Conservation (phyloP, 2,329 filamentous ascomycete genomes). For the Ceratocystis albifundus region DNA sequence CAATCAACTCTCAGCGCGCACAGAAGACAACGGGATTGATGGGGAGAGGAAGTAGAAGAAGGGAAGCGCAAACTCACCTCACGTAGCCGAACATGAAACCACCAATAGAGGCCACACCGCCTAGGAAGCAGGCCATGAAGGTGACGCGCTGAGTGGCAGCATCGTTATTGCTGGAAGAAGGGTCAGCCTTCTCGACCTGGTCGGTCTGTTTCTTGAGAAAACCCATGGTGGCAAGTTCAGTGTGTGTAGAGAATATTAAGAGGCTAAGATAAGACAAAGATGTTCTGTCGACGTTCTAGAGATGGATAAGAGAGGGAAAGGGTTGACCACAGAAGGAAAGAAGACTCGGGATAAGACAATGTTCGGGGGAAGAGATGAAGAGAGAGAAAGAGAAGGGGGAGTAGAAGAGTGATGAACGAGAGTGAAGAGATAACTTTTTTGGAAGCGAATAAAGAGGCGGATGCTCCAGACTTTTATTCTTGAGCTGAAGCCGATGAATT, state of each 20-base stretch:
- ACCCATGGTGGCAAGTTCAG: slow-evolving; percentile 14
- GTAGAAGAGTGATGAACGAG: neutral
- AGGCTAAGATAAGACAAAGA: no score
- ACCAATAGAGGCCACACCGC: slow-evolving; percentile 42
- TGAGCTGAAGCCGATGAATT: slow-evolving; percentile 9
- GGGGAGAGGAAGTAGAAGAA: no score
- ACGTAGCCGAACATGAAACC: slow-evolving; percentile 49
- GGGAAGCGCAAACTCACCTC: slow-evolving; percentile 33
- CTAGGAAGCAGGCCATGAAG: slow-evolving; percentile 38
- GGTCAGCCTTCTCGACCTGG: slow-evolving; percentile 21
- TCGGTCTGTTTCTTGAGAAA: slow-evolving; percentile 24
- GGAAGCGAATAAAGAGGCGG: slow-evolving; percentile 12
- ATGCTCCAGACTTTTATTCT: slow-evolving; percentile 21
- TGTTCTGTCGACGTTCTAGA: neutral
- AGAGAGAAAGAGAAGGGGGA: slow-evolving; percentile 19
- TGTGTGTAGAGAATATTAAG: neutral
- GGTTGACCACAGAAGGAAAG: slow-evolving; percentile 8
- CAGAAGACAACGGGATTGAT: neutral
- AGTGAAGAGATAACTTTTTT: slow-evolving; percentile 9
- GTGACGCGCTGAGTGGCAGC: slow-evolving; percentile 30
- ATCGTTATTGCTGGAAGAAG: slow-evolving; percentile 7
- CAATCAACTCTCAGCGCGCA: no score
- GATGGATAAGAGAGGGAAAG: neutral
- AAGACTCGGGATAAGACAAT: neutral
- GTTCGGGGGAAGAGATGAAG: slow-evolving; percentile 11